Conservation (phyloP, 208 protist genomes). For the Trichomonas vaginalis region DNA sequence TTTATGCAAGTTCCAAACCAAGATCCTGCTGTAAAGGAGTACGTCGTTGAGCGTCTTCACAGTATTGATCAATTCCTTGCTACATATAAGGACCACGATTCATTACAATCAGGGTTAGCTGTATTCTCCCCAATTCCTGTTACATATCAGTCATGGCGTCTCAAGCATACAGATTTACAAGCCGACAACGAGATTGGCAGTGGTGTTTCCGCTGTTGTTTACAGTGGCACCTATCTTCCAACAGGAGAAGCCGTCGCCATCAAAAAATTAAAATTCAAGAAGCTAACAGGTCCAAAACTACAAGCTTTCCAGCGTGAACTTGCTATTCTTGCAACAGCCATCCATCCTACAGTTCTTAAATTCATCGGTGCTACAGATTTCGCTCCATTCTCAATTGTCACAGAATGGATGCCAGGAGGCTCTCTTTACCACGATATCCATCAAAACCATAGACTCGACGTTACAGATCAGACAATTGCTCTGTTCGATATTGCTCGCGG, state of each 20-base stretch:
- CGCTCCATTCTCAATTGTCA: conserved; percentile 1
- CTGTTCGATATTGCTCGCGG: neutral
- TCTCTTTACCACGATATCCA: neutral
- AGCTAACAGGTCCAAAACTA: neutral
- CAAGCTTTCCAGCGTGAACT: conserved; percentile 1
- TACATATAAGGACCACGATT: neutral
- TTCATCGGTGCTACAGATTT: neutral
- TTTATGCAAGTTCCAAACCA: neutral
- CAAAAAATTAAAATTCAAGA: neutral
- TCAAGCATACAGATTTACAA: neutral
- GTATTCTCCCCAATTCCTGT: conserved; percentile 13
- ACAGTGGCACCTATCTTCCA: neutral
- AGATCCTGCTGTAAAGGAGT: neutral
- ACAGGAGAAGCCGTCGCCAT: neutral
- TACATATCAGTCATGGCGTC: neutral
- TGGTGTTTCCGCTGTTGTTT: neutral
- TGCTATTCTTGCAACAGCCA: neutral
- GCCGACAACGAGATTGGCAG: neutral
- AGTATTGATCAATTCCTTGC: neutral
- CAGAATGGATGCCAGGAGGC: neutral
- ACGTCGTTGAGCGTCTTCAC: neutral
- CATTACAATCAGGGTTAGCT: neutral
- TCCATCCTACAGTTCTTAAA: neutral
- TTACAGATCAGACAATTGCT: neutral
- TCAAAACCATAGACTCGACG: neutral